phyloP scores from a whole-genome alignment of 2,329 filamentous ascomycete genomes.

The Pseudogymnoascus sp. region DNA sequence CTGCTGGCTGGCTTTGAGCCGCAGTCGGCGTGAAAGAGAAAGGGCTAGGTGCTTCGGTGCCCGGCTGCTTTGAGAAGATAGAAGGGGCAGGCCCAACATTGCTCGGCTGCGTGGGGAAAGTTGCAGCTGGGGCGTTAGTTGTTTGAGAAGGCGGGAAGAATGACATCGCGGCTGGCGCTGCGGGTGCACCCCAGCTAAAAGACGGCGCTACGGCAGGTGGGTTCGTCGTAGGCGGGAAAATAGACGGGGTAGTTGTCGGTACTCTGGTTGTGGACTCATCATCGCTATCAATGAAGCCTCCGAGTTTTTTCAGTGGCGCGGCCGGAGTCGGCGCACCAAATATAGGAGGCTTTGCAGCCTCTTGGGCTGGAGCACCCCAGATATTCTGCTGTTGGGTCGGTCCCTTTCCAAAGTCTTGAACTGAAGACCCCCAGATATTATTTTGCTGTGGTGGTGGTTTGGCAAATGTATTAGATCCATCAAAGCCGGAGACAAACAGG shows the following conservation, averaged over 20 bases:
- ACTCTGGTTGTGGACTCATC: not conserved
- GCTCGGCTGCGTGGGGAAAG: not conserved
- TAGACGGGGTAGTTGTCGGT: not conserved
- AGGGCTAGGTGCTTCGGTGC: not conserved
- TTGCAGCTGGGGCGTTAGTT: not conserved
- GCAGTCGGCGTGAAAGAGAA: not conserved
- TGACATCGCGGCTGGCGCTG: not conserved
- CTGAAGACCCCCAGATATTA: not conserved
- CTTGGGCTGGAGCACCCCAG: not conserved
- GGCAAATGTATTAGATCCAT: not conserved
- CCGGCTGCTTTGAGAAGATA: not conserved
- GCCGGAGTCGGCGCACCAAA: not conserved
- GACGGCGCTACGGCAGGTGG: not conserved
- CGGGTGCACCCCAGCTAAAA: not conserved
- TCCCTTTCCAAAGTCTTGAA: not conserved
- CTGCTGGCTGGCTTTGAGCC: not conserved
- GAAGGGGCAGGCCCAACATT: not conserved
- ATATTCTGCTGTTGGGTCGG: not conserved
- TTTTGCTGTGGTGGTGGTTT: not conserved
- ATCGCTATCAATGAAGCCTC: constrained; percentile 6
- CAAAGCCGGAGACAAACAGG: constrained; percentile 9
- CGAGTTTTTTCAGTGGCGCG: not conserved
- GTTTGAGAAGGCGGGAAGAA: not conserved
- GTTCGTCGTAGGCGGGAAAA: not conserved
- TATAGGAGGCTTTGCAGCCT: not conserved